These are phyloP conservation scores for Cyberlindnera euphorbiiphila DNA, from an alignment of 805 yeast genomes.

Conservation along the genomic window DNA sequence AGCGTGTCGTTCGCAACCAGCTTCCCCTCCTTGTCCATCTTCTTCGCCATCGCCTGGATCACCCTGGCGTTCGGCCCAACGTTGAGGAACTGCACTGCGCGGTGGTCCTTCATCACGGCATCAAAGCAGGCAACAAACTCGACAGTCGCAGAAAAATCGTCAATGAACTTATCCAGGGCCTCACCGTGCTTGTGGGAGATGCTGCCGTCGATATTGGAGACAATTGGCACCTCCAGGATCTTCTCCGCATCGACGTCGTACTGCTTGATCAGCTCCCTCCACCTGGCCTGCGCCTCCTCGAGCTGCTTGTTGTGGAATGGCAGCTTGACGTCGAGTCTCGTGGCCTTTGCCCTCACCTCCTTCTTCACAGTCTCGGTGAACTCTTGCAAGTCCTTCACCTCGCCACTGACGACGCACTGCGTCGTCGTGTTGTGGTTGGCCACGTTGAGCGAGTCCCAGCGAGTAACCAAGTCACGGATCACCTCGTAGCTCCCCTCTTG, in stretches of 20 bases:
- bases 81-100: slow-evolving; percentile 14
- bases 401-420: slow-evolving; percentile 43
- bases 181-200: slow-evolving; percentile 23
- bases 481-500: slow-evolving; percentile 4
- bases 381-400: slow-evolving; percentile 14
- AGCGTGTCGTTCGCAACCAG: slow-evolving; percentile 6
- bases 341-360: slow-evolving; percentile 27
- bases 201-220: slow-evolving; percentile 36
- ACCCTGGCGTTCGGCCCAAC: slow-evolving; percentile 27
- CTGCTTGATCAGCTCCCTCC: slow-evolving; percentile 20
- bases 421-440: slow-evolving; percentile 40
- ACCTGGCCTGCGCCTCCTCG: slow-evolving; percentile 28
- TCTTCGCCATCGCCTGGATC: slow-evolving; percentile 18
- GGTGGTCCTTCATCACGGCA: slow-evolving; percentile 4
- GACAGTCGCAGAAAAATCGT: slow-evolving; percentile 42
- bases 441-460: slow-evolving; percentile 26
- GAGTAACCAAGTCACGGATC: slow-evolving; percentile 7
- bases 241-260: slow-evolving; percentile 14
- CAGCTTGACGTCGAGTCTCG: slow-evolving; percentile 34
- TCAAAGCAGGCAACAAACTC: slow-evolving; percentile 38
- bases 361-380: slow-evolving; percentile 18
- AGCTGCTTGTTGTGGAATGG: slow-evolving; percentile 45
- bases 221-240: slow-evolving; percentile 31
- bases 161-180: slow-evolving; percentile 33
- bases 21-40: slow-evolving; percentile 10